Conservation (phyloP, 768 basidiomycete species). For the Leccinum arenicola region DNA sequence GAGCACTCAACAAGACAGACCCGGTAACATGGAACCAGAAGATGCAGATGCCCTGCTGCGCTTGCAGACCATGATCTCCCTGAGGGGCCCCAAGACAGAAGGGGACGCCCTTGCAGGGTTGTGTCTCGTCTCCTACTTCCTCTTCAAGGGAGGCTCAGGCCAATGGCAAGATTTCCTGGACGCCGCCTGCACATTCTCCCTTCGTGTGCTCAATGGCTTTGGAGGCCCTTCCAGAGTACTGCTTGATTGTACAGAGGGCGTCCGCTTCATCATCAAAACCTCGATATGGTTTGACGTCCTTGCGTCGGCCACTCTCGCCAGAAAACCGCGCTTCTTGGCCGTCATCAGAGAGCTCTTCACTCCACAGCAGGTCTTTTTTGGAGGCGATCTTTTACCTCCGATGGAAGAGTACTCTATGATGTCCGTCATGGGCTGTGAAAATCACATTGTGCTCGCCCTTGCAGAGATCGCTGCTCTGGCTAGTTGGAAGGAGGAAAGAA, state of each 20-base stretch:
- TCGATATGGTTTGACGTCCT: conserved; percentile 88
- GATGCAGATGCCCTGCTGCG: conserved; percentile 26
- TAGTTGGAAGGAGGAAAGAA: conserved; percentile 56
- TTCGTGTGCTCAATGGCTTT: conserved; percentile 42
- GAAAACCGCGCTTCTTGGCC: conserved; percentile 53
- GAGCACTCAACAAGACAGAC: conserved; percentile 26
- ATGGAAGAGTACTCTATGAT: conserved; percentile 63
- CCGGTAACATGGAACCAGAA: conserved; percentile 18
- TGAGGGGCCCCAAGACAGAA: conserved; percentile 36
- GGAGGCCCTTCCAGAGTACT: conserved; percentile 46
- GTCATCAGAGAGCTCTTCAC: conserved; percentile 58
- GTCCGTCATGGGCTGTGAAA: conserved; percentile 82
- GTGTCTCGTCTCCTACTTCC: conserved; percentile 70
- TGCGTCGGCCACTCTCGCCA: conserved; percentile 67
- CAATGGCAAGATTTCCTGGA: conserved; percentile 66
- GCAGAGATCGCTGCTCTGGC: conserved; percentile 70
- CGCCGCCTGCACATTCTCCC: conserved; percentile 57
- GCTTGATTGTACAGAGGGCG: conserved; percentile 44
- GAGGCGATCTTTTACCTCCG: conserved; percentile 34
- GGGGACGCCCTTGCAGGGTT: conserved; percentile 80
- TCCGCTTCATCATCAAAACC: conserved; percentile 75
- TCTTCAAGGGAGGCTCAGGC: conserved; percentile 75
- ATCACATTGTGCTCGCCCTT: conserved; percentile 73
- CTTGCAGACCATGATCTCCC: conserved; percentile 18
- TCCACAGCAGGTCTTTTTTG: conserved; percentile 15